phyloP scores from a whole-genome alignment of 148 eudicot genomes.

The Amaranthus hypochondriacus region DNA sequence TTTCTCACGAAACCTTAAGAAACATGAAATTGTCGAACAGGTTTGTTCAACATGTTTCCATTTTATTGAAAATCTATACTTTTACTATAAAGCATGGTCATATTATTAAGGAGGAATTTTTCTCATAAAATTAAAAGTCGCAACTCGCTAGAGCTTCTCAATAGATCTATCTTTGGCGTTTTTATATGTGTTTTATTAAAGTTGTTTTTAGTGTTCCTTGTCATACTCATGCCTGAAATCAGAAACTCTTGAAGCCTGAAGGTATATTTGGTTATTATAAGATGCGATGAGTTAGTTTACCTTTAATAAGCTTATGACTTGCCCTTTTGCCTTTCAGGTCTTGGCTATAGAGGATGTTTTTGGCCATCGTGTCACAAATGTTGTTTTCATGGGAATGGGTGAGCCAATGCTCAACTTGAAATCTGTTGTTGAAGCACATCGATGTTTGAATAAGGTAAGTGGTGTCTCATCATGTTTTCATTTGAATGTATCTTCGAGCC shows the following conservation, averaged over 20 bases:
- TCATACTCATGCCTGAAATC: not conserved
- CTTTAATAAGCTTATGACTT: not conserved
- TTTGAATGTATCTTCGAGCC: not conserved
- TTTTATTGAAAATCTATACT: not conserved
- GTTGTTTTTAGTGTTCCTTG: not conserved
- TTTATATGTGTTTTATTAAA: not conserved
- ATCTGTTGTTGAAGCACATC: slow-evolving; percentile 91
- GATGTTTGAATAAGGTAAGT: slow-evolving; percentile 82
- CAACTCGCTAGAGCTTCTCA: not conserved
- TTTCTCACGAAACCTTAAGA: slow-evolving; percentile 82
- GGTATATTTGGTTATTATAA: not conserved
- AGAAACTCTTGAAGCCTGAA: not conserved
- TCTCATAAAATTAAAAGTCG: not conserved
- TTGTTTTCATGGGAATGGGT: slow-evolving; percentile 99
- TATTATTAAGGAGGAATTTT: not conserved
- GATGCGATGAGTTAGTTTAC: not conserved
- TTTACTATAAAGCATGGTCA: slow-evolving; percentile 1
- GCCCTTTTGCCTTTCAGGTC: slow-evolving; percentile 48
- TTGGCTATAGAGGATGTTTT: slow-evolving; percentile 88
- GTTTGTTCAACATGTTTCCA: slow-evolving; percentile 34
- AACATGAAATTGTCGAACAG: slow-evolving; percentile 98
- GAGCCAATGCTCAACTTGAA: slow-evolving; percentile 98
- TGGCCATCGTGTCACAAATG: slow-evolving; percentile 82
- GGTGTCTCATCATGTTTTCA: not conserved
- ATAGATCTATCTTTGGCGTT: not conserved